Evolutionary conservation across 306 rosid species (phyloP).

Genomic region (Medicago ruthenica): DNA sequence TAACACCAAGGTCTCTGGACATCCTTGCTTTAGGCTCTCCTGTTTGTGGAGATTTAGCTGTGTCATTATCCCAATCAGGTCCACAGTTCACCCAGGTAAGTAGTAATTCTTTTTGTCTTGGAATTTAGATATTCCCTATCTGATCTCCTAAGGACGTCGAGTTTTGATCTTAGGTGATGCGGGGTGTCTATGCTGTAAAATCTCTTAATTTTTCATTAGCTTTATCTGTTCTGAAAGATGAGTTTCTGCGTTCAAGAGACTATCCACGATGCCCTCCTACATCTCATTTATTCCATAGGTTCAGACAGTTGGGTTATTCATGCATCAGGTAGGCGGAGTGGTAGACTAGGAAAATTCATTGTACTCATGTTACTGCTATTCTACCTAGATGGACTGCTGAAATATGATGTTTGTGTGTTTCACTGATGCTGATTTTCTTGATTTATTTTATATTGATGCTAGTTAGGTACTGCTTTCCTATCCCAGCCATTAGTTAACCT

Average conservation of each 20-base stretch:
- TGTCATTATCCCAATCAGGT: slow-evolving; percentile 96
- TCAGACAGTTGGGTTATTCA: slow-evolving; percentile 91
- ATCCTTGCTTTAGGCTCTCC: slow-evolving; percentile 97
- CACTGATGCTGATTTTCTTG: background rate
- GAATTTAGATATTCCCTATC: slow-evolving; percentile 36
- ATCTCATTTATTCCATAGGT: slow-evolving; percentile 87
- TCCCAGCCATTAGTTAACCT: slow-evolving; percentile 18
- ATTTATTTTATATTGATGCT: background rate
- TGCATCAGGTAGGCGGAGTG: slow-evolving; percentile 80
- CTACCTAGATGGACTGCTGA: slow-evolving; percentile 36
- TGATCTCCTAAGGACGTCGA: slow-evolving; percentile 46
- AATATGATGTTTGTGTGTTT: slow-evolving; percentile 21
- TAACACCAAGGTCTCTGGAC: slow-evolving; percentile 95
- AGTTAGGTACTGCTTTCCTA: slow-evolving; percentile 16
- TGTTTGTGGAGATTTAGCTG: slow-evolving; percentile 99
- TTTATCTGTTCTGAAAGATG: slow-evolving; percentile 88
- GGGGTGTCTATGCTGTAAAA: slow-evolving; percentile 91
- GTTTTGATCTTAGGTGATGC: slow-evolving; percentile 69
- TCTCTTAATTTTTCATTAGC: slow-evolving; percentile 90
- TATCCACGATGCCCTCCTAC: slow-evolving; percentile 98
- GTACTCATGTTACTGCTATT: slow-evolving; percentile 28
- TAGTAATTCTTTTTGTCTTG: slow-evolving; percentile 37
- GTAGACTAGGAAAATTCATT: slow-evolving; percentile 43
- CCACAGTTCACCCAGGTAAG: slow-evolving; percentile 98
- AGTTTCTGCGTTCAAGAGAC: slow-evolving; percentile 95